These are phyloP conservation scores for Ceratobasidium papillatum DNA, from an alignment of 1,284 basidiomycete species.

Conservation along the genomic window DNA sequence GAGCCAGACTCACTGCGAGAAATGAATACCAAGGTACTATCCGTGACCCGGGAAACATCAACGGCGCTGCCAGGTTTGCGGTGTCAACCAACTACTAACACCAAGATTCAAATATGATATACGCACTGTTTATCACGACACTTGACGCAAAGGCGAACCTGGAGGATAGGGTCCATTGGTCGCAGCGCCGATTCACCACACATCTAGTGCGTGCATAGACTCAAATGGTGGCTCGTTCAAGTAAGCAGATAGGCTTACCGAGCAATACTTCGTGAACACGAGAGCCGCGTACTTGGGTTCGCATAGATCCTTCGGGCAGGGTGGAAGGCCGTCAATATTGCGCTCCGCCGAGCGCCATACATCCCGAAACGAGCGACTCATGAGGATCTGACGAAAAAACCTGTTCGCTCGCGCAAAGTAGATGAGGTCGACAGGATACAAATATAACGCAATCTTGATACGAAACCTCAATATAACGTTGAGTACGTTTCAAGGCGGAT, in stretches of 20 bases:
- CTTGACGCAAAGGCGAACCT: constrained; percentile 23
- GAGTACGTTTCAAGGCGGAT: neutral
- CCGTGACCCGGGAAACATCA: neutral
- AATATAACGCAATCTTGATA: constrained; percentile 23
- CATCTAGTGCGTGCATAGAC: neutral
- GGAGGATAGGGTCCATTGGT: constrained; percentile 22
- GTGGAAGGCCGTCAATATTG: constrained; percentile 15
- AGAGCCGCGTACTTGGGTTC: constrained; percentile 40
- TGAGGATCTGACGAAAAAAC: constrained; percentile 37
- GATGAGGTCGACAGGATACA: constrained; percentile 37
- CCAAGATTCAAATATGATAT: neutral
- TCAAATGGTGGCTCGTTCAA: neutral
- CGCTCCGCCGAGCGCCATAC: constrained; percentile 24
- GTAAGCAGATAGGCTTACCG: constrained; percentile 14
- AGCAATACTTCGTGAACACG: constrained; percentile 36
- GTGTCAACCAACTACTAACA: neutral
- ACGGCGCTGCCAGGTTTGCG: constrained; percentile 3
- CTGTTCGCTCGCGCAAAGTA: constrained; percentile 34
- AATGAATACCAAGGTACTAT: constrained; percentile 9
- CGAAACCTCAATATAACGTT: neutral
- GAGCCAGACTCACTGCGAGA: neutral
- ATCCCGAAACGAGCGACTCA: constrained; percentile 8
- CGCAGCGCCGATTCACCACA: constrained; percentile 21
- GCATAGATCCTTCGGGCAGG: constrained; percentile 38
- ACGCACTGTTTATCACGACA: constrained; percentile 26